Conservation (phyloP, 331 rosid genomes). For the Pyracantha coccinea region DNA sequence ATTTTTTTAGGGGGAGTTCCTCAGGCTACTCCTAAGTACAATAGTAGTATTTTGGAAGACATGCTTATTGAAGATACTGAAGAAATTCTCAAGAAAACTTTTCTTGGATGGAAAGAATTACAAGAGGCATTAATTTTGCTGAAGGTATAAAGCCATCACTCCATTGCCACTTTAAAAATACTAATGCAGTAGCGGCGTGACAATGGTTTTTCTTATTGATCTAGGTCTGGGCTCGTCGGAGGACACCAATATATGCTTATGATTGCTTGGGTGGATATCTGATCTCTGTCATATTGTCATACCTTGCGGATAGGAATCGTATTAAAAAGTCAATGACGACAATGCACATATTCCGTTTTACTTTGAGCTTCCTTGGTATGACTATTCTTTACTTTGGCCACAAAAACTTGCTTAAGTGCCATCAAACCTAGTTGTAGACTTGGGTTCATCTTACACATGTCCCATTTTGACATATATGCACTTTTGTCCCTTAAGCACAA, state of each 20-base stretch:
- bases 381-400: not conserved
- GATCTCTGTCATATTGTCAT: constrained; percentile 58
- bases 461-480: not conserved
- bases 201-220: constrained; percentile 8
- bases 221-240: constrained; percentile 87
- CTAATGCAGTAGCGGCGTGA: not conserved
- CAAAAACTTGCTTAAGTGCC: not conserved
- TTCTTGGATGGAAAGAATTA: constrained; percentile 66
- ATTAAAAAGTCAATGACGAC: constrained; percentile 61
- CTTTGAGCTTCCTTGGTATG: constrained; percentile 70
- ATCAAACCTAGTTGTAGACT: not conserved
- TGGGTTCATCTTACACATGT: not conserved
- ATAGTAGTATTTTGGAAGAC: constrained; percentile 88
- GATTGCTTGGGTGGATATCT: constrained; percentile 82
- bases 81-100: constrained; percentile 34
- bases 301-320: constrained; percentile 46
- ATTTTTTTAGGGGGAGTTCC: constrained; percentile 36
- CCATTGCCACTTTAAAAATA: not conserved
- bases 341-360: constrained; percentile 58
- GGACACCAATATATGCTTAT: constrained; percentile 53
- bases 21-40: constrained; percentile 79
- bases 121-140: constrained; percentile 59
- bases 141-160: constrained; percentile 43
- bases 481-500: not conserved
- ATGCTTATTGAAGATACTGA: constrained; percentile 54